Conservation (phyloP, 2,329 filamentous ascomycete genomes). For the Rhexocercosporidium sp. region DNA sequence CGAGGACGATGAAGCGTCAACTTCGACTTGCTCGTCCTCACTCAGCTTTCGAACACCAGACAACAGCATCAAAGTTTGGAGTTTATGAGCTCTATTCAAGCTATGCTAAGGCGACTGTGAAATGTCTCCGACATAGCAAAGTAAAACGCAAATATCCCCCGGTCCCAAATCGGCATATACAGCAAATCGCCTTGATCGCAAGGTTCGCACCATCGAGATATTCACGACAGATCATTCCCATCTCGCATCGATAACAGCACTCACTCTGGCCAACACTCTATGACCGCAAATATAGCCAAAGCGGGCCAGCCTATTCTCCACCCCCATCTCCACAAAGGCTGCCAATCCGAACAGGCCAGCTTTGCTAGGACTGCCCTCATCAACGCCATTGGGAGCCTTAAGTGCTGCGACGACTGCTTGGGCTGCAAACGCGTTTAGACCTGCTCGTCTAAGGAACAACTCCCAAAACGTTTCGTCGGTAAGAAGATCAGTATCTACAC, state of each 20-base stretch:
- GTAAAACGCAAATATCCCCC: slow-evolving; percentile 17
- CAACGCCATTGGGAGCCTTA: slow-evolving; percentile 42
- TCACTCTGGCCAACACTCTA: slow-evolving; percentile 57
- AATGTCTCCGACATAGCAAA: slow-evolving; percentile 18
- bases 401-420: slow-evolving; percentile 63
- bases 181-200: slow-evolving; percentile 10
- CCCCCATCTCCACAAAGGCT: slow-evolving; percentile 62
- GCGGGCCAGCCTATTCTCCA: slow-evolving; percentile 50
- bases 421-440: slow-evolving; percentile 75
- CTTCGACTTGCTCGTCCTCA: neutral
- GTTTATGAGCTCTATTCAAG: slow-evolving; percentile 39
- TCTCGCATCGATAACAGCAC: slow-evolving; percentile 54
- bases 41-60: slow-evolving; percentile 38
- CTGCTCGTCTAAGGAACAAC: slow-evolving; percentile 65
- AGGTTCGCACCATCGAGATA: slow-evolving; percentile 11
- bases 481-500: slow-evolving; percentile 43
- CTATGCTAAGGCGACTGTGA: slow-evolving; percentile 25
- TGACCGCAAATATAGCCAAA: slow-evolving; percentile 60
- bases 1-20: slow-evolving; percentile 15
- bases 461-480: slow-evolving; percentile 71
- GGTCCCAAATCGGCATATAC: neutral
- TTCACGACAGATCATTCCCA: slow-evolving; percentile 27
- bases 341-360: slow-evolving; percentile 50
- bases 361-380: slow-evolving; percentile 25
- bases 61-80: slow-evolving; percentile 55